These are phyloP conservation scores for Epichloe baconii DNA, from an alignment of 2,329 filamentous ascomycete genomes.

Conservation along the genomic window DNA sequence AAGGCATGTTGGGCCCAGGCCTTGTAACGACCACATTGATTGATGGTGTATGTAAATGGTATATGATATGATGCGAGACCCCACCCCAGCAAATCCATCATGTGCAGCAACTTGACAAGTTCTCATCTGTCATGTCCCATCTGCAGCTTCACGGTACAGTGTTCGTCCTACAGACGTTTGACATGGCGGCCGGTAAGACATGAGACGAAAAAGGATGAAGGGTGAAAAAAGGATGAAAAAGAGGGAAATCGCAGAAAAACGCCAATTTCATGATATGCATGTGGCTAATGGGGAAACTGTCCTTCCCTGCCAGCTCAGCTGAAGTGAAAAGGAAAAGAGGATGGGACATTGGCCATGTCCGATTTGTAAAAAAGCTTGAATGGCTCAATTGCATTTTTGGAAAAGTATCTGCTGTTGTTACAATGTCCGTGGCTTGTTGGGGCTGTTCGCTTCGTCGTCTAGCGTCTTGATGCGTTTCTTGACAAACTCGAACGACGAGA, in stretches of 20 bases:
- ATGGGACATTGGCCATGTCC: background rate
- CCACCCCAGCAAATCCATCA: background rate
- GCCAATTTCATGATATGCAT: slow-evolving; percentile 5
- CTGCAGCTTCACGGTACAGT: too few species aligned
- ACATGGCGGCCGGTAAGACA: background rate
- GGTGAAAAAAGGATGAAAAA: background rate
- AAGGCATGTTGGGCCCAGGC: too few species aligned
- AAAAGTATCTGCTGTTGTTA: slow-evolving; percentile 4
- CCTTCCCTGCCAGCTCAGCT: background rate
- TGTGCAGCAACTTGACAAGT: background rate
- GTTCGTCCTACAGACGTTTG: too few species aligned
- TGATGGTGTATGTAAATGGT: background rate
- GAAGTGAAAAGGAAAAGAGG: background rate
- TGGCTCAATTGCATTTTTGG: background rate
- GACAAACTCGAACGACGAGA: slow-evolving; percentile 74
- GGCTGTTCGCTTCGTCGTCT: slow-evolving; percentile 25
- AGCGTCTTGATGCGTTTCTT: slow-evolving; percentile 50
- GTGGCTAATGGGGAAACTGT: background rate
- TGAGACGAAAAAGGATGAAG: background rate
- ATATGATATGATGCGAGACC: background rate
- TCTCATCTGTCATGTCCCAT: too few species aligned
- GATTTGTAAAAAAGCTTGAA: too few species aligned
- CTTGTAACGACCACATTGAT: background rate
- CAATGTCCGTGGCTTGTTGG: slow-evolving; percentile 5
- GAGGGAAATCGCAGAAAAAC: slow-evolving; percentile 1